A percentile compares a stretch with the other conserved stretches of the same genome.
Conservation (phyloP, 768 basidiomycete species). For the Pisolithus sp. region DNA sequence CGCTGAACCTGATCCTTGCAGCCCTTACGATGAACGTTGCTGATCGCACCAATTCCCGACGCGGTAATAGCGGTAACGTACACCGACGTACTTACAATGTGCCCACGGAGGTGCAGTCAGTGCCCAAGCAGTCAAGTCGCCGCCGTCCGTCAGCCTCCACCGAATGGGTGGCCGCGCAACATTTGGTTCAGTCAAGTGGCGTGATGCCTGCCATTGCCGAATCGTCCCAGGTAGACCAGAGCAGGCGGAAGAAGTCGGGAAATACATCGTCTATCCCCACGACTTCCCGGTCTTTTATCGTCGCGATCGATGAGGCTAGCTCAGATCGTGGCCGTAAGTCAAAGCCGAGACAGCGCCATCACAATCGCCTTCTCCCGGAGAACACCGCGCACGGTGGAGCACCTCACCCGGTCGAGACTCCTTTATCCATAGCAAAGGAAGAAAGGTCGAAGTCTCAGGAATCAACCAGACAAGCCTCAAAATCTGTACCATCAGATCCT, state of each 20-base stretch:
- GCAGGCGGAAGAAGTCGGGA: slow-evolving; percentile 27
- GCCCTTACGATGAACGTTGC: neutral
- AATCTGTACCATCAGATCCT: slow-evolving; percentile 21
- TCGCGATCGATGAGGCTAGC: slow-evolving; percentile 21
- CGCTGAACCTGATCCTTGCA: neutral
- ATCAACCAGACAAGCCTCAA: slow-evolving; percentile 15
- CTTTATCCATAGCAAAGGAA: slow-evolving; percentile 11
- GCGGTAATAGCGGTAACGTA: slow-evolving; percentile 18
- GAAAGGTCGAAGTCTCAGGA: slow-evolving; percentile 36
- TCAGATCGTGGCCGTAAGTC: slow-evolving; percentile 28
- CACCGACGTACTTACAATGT: slow-evolving; percentile 15
- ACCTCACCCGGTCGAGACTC: slow-evolving; percentile 7
- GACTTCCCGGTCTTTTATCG: slow-evolving; percentile 20
- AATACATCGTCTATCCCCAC: slow-evolving; percentile 10
- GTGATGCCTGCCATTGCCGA: slow-evolving; percentile 16
- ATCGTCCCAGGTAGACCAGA: slow-evolving; percentile 14
- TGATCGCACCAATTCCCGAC: neutral
- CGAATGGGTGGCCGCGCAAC: slow-evolving; percentile 19
- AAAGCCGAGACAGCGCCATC: slow-evolving; percentile 21
- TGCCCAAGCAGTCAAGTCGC: slow-evolving; percentile 9
- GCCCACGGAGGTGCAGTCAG: neutral
- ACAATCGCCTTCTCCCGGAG: slow-evolving; percentile 18
- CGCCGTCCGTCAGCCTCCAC: slow-evolving; percentile 32
- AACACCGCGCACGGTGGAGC: slow-evolving; percentile 10
- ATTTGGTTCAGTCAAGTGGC: slow-evolving; percentile 4